Evolutionary conservation across 352 stramenopile species (phyloP).

Genomic region (Phytophthora litchii): DNA sequence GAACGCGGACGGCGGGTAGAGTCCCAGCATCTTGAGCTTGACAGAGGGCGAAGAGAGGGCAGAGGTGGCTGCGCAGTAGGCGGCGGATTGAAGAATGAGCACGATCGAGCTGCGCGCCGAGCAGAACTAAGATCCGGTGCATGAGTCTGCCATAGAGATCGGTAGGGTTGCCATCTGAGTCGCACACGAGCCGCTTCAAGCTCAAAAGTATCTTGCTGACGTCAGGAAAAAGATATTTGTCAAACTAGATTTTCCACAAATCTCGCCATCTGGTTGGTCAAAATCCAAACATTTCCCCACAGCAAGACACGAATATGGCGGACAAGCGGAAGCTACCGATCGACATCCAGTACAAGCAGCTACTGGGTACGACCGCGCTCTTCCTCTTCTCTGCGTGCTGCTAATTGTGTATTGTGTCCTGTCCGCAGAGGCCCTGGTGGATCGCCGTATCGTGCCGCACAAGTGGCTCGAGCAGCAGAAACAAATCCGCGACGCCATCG

Average conservation of each 20-base stretch:
- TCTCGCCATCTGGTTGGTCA: conserved; percentile 19
- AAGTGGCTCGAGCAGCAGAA: conserved; percentile 78
- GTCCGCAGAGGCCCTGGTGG: conserved; percentile 65
- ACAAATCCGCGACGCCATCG: conserved; percentile 63
- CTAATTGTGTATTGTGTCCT: neutral
- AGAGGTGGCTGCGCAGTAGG: conserved; percentile 23
- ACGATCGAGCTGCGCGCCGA: neutral
- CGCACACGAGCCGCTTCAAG: conserved; percentile 6
- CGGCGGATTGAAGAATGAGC: conserved; percentile 48
- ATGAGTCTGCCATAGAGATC: neutral
- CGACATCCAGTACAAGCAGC: conserved; percentile 83
- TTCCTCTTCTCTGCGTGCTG: neutral
- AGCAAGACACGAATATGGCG: conserved; percentile 38
- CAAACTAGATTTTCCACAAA: neutral
- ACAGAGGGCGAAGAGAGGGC: conserved; percentile 2
- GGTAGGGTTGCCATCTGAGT: conserved; percentile 10
- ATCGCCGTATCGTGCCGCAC: conserved; percentile 70
- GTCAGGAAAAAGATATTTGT: conserved; percentile 15
- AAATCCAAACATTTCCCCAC: conserved; percentile 10
- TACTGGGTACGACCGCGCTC: conserved; percentile 53
- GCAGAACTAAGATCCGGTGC: conserved; percentile 9
- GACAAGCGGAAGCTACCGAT: conserved; percentile 72
- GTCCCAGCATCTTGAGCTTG: conserved; percentile 54
- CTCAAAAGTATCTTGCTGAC: conserved; percentile 24
- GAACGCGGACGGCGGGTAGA: conserved; percentile 65